Conservation (phyloP, 148 eudicot genomes). For the Vaccinium macrocarpon region DNA sequence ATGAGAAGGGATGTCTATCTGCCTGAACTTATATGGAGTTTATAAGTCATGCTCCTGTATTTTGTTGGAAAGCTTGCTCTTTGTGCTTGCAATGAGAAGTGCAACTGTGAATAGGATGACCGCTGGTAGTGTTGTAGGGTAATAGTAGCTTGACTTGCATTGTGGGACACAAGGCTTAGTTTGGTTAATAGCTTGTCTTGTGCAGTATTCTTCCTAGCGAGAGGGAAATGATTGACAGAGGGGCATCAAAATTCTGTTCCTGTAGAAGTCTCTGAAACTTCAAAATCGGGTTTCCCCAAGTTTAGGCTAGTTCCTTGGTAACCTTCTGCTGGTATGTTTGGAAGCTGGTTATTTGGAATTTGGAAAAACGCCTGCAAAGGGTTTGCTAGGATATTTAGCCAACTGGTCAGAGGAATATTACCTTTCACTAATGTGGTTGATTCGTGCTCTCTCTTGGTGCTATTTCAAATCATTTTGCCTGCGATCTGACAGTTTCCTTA, state of each 20-base stretch:
- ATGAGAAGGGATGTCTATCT: conserved; percentile 1
- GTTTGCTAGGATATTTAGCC: background rate
- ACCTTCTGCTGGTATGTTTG: background rate
- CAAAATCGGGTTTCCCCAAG: background rate
- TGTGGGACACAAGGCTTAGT: background rate
- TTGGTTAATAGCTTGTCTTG: background rate
- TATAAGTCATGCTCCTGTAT: background rate
- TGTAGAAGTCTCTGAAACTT: background rate
- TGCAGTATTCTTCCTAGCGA: background rate
- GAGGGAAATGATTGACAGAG: conserved; percentile 2
- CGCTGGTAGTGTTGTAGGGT: background rate
- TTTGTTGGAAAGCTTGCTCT: background rate
- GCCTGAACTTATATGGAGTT: background rate
- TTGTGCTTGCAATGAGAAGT: background rate
- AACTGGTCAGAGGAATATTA: background rate
- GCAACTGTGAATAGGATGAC: background rate
- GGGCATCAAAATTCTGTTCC: background rate
- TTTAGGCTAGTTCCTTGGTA: conserved; percentile 8
- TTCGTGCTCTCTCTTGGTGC: background rate
- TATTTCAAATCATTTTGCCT: background rate
- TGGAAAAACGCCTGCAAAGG: background rate
- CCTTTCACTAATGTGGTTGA: background rate
- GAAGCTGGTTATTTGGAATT: background rate
- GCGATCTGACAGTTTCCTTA: background rate
- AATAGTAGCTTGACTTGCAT: background rate